Percentiles rank a stretch among this genome's conserved stretches.
Evolutionary conservation across 148 eudicot species (phyloP).

Genomic region (Nyssa sinensis): DNA sequence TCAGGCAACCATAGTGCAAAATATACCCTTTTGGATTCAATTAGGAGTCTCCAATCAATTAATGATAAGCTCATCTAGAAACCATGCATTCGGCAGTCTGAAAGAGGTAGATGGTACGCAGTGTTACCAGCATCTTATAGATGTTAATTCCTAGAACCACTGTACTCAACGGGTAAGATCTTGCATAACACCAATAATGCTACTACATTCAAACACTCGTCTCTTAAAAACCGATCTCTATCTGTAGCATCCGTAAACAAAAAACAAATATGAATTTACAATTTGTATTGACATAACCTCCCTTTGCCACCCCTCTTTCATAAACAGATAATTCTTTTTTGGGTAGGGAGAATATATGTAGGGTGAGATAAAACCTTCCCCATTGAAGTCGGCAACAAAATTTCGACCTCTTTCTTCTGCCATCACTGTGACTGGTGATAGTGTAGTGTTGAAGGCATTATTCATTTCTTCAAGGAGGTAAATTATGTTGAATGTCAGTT

Average conservation of each 20-base stretch:
- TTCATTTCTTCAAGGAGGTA: background rate
- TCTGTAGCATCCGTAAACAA: background rate
- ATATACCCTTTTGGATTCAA: no score
- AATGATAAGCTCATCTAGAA: no score
- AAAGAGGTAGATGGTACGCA: no score
- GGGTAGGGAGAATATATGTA: background rate
- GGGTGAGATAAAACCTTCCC: background rate
- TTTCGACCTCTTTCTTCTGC: background rate
- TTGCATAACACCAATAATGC: no score
- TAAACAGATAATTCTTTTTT: background rate
- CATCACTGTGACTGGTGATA: background rate
- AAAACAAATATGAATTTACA: background rate
- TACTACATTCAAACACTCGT: no score
- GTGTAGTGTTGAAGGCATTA: background rate
- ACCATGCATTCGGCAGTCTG: no score
- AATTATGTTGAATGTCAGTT: background rate
- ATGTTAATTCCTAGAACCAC: no score
- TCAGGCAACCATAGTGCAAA: no score
- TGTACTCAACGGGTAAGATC: no score
- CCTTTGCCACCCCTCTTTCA: constrained; percentile 5
- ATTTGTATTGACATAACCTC: background rate
- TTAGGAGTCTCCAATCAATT: no score
- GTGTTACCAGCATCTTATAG: no score
- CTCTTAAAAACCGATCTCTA: background rate
- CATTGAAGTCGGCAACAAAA: background rate